Base-by-base conservation (phyloP, 768 basidiomycete species). In the Rhizopogon vulgaris region DNA sequence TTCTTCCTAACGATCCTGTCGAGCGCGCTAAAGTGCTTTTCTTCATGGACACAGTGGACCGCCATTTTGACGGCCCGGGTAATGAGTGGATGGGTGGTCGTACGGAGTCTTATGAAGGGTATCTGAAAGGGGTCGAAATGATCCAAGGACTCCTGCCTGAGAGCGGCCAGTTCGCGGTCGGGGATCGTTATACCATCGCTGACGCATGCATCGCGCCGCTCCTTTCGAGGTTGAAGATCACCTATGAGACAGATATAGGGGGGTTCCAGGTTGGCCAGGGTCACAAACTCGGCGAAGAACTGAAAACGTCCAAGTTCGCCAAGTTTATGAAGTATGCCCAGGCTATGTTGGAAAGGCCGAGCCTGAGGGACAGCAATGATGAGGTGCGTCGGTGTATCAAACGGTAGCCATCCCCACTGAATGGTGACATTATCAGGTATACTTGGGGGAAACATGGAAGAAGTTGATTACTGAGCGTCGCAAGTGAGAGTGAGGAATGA, bases 171-270 rank as follows among this genome's bases (percentile, higher is more conserved):
- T 80, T 67, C 51, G 78, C 48, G 10, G 52, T 53, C 2, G 52
- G 48, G 12, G 47, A 43, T 34, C 24, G 15, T 22, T 53, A 49
- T 32, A 79, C 75, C 30, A 76, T 78, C 49, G 83, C 83, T 7
- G 84, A 85, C 56, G 76, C 78, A 11, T 76, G 78, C 1, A 64
- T 83, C 30, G 70, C 73, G 10, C 83, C 85, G 6, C 80, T 83
- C 72, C 60, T 84, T 24, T 79, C 74, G 8, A 70, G 84, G 14
- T 58, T 75, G 30, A 71, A 77, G 38, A 54, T 78, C 1, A 49
- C 63, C 24, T 58, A 80, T 25, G 66, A 69, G 60, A 73, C 78
- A 52, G 79, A 83, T 39, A 41, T 80, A 25, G 81, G 82, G 0
- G 67, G 63, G 22, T 84, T 67, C 55, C 69, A 72, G n/a, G 68